Evolutionary conservation across 75 land plant genomes (phyloP), one percentile per base, ranked within the genome.

Genomic region (Pinus tabuliformis): DNA sequence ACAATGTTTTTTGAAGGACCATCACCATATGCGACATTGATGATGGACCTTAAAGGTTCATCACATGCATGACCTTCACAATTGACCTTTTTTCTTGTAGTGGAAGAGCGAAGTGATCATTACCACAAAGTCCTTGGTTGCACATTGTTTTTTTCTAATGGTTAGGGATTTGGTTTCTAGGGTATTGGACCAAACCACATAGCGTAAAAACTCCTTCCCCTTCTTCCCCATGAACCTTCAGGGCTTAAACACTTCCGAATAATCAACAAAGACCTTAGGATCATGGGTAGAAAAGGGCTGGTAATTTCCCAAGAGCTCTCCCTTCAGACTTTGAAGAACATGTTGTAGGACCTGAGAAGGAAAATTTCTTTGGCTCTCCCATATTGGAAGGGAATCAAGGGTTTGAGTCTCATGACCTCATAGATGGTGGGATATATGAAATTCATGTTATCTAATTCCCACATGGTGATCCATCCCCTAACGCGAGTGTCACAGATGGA

Each of bases 141-240:
- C 87, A 79, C 99, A 96, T 80, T 96, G 99, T 87, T 96, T 96
- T 82, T 96, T 93, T 9, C 56, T 56, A 39, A 81, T 39, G 14
- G 82, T 58, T 6, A 94, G 91, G 4, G 76, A 24, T 60, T 82
- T 89, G n/a, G 90, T 86, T 79, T 95, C 90, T 2, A 89, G 91
- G 37, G 96, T 96, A 13, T 93, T 96, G 15, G 99, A 96, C 99
- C 99, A 96, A 78, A 80, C 81, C 64, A 96, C 57, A 59, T 87
- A 84, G 52, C 80, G 62, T 37, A 94, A 77, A 20, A 94, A 83
- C 81, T 85, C 77, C 57, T 60, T 68, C 5, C 97, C 97, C 18
- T 81, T 76, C 12, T 82, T 82, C 0, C 86, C 89, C 54, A 79
- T 54, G 84, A 96, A 96, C 45, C 99, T 72, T 5, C 83, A 78